Conservation (phyloP, 2,329 filamentous ascomycete genomes). For the Colletotrichum sp. region DNA sequence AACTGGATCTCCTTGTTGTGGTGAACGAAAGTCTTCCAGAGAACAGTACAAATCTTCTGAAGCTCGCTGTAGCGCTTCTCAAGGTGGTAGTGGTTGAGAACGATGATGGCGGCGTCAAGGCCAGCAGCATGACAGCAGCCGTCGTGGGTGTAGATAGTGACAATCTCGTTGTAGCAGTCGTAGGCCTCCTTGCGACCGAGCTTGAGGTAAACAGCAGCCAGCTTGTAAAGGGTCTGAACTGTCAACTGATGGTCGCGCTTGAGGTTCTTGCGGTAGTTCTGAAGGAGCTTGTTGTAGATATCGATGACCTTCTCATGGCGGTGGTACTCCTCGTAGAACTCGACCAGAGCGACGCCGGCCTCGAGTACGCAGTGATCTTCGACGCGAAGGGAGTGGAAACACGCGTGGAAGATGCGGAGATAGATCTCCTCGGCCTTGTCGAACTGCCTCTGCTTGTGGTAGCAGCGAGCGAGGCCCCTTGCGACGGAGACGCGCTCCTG, state of each 20-base stretch:
- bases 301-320: conserved; percentile 40
- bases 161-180: conserved; percentile 41
- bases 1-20: conserved; percentile 43
- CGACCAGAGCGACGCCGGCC: conserved; percentile 32
- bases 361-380: conserved; percentile 34
- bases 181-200: conserved; percentile 35
- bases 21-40: conserved; percentile 43
- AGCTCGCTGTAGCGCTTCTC: conserved; percentile 50
- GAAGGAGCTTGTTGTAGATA: conserved; percentile 37
- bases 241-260: conserved; percentile 33
- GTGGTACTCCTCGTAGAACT: conserved; percentile 33
- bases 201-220: conserved; percentile 13
- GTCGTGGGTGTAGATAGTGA: conserved; percentile 35
- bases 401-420: conserved; percentile 40
- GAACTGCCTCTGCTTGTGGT: conserved; percentile 38
- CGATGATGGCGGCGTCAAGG: conserved; percentile 48
- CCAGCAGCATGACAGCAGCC: conserved; percentile 43
- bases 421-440: conserved; percentile 42
- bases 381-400: conserved; percentile 31
- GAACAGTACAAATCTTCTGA: conserved; percentile 45
- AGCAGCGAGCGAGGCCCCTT: conserved; percentile 37
- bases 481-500: conserved; percentile 38
- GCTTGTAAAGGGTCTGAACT: conserved; percentile 36
- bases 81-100: conserved; percentile 49
- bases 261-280: conserved; percentile 28